Percentiles rank a stretch among this genome's conserved stretches.
phyloP scores from a whole-genome alignment of 768 basidiomycete species.

The Tulasnella sp. region DNA sequence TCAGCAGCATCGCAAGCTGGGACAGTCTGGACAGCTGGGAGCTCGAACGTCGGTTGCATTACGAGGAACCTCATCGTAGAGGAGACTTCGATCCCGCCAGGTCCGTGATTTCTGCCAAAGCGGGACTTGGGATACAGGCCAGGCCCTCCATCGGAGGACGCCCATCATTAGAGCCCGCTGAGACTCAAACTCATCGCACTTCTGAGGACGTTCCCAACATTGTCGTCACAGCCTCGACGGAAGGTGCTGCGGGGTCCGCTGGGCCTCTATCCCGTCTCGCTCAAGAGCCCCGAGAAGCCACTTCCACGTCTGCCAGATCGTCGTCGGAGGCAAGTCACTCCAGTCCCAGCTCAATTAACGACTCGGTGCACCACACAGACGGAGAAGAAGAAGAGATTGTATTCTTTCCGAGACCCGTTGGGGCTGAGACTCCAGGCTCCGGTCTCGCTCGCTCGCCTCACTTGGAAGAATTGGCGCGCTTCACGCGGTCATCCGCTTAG shows the following conservation, averaged over 20 bases:
- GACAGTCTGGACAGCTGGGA: conserved; percentile 13
- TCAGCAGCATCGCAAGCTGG: conserved; percentile 11
- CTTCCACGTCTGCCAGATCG: background rate
- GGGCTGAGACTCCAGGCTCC: background rate
- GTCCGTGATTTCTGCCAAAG: background rate
- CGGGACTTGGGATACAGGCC: background rate
- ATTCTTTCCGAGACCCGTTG: conserved; percentile 3
- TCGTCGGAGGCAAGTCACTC: background rate
- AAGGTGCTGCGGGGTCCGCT: background rate
- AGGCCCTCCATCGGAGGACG: background rate
- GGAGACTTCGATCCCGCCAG: background rate
- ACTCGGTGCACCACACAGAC: background rate
- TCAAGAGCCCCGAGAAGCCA: background rate
- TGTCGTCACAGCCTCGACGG: background rate
- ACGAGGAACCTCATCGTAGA: conserved; percentile 3
- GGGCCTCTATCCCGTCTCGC: background rate
- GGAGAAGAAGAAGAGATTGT: background rate
- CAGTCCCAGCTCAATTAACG: background rate
- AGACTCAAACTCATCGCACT: background rate
- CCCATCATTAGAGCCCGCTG: background rate
- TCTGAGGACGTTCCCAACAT: conserved; percentile 4
- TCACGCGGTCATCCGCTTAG: background rate
- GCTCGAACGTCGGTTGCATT: conserved; percentile 1
- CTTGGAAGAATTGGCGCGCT: background rate
- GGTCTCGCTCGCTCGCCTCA: conserved; percentile 3